Base-by-base conservation (phyloP, 352 stramenopile species). In the Aphanomyces stellatus region DNA sequence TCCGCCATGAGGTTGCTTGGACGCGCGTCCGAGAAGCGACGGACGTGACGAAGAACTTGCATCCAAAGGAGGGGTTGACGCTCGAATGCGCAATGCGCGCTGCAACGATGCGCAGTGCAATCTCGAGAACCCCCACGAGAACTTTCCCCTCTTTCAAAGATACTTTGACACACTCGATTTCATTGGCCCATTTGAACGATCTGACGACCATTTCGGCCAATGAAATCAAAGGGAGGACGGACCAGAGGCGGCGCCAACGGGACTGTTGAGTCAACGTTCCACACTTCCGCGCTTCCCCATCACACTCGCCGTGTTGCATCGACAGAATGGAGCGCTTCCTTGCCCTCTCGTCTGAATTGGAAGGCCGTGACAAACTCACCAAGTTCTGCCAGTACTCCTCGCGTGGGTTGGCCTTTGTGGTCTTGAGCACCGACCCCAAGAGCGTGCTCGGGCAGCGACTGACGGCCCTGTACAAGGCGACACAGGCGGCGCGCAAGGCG, bases 381-480 rank as follows among this genome's bases (percentile, higher is more conserved):
- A 95, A 95, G 81, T 57, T 89, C 33, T 69, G 90, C 71, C 87
- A 95, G 81, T 95, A 95, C 60, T 82, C 85, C 51, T 91, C 81
- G 70, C 81, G 87, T 68, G 87, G 79, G 2, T 42, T 90, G 35
- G 82, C 87, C 51, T 95, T 82, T 67, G 92, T 91, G 71, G 63
- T 95, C 13, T 73, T 95, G 3, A 77, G 82, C 1, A 74, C 78
- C 22, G 81, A 95, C 69, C 84, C 84, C 6, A 95, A 95, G 72
- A 95, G 86, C 66, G 78, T 87, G 49, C 62, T 90, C 15, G 86
- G 86, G 25, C 72, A 89, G 71, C 85, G 82, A 69, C 79, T 64
- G 22, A 71, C 73, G 19, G 78, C 85, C 30, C 72, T 95, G 28
- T 95, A 88, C 73, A 91, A 90, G 73, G 76, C 78, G 46, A 84